Evolutionary conservation across 495 filamentous ascomycete species (phyloP), one percentile per base, ranked within the genome.

Genomic region (Aspergillus wentii): DNA sequence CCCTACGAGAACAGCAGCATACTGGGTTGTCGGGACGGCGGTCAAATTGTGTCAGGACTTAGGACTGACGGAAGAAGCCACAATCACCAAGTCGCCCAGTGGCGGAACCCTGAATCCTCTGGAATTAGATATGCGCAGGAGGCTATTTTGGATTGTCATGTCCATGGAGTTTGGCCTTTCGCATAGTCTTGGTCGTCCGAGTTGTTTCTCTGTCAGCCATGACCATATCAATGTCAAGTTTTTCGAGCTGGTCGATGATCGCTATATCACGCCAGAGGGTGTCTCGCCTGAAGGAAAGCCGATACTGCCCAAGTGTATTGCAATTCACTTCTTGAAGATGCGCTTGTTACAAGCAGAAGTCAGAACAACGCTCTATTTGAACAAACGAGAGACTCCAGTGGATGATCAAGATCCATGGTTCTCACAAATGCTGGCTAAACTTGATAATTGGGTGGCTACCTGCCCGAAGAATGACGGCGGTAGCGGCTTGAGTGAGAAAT

Each of bases 271-370:
- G 2, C 63, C 74, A n/a, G 67, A 79, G n/a, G 89, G 85, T 7
- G 81, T 95, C 31, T 61, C 73, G 13, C 74, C 78, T 1, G 86
- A 76, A 1, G 65, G 68, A 9, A 80, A 76, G 16, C 74, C 74
- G 1, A 80, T 83, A 17, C 64, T 87, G 31, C 82, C 80, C 57
- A 97, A 97, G 60, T 74, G 85, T 46, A 79, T 94, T 14, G 79
- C 86, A 7, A 88, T 95, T 40, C 90, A 97, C 59, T 94, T 92
- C 47, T 88, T 87, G 62, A 85, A 84, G 52, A 95, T 97, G 90
- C 76, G 87, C 38, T 61, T 92, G 20, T 62, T 92, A 5, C 91
- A 95, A 55, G 75, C 88, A 9, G 90, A 97, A 59, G 89, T 91
- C 29, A 71, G 90, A 29, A 76, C 86, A 36, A 79, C 76, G 8